phyloP scores from a whole-genome alignment of 129 eudicot genomes.

The Erigeron canadensis region DNA sequence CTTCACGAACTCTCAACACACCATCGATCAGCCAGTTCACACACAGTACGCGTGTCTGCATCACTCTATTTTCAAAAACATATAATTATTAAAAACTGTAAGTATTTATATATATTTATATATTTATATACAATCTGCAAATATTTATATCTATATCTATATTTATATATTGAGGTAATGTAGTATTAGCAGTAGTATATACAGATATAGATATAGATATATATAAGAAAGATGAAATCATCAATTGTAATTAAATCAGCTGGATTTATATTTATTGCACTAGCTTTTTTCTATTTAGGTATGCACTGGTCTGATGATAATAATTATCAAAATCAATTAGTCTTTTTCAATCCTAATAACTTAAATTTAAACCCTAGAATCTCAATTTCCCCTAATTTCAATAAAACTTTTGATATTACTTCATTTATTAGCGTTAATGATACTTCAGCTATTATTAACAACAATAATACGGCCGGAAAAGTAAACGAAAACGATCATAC shows the following conservation, averaged over 20 bases:
- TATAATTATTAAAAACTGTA: slow-evolving; percentile 3
- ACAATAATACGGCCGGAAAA: slow-evolving; percentile 25
- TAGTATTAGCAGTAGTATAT: slow-evolving; percentile 17
- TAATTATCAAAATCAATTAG: slow-evolving; percentile 26
- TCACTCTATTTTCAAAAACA: no score
- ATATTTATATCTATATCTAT: not conserved
- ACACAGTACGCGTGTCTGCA: no score
- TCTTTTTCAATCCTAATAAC: slow-evolving; percentile 42
- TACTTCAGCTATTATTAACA: no score
- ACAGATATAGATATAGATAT: no score
- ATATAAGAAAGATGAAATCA: slow-evolving; percentile 29
- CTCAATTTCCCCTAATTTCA: slow-evolving; percentile 63
- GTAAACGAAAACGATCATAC: slow-evolving; percentile 11
- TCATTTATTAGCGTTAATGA: slow-evolving; percentile 27
- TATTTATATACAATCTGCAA: no score
- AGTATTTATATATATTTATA: slow-evolving; percentile 14
- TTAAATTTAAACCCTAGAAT: slow-evolving; percentile 38
- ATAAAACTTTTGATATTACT: slow-evolving; percentile 40
- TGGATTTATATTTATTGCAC: slow-evolving; percentile 41
- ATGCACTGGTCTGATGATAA: slow-evolving; percentile 49
- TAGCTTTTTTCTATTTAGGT: slow-evolving; percentile 75
- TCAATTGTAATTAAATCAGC: slow-evolving; percentile 39
- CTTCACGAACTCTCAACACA: no score
- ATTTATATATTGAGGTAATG: slow-evolving; percentile 25
- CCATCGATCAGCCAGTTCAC: no score